Percentiles rank a stretch among this genome's conserved stretches.
phyloP scores from a whole-genome alignment of 2,329 filamentous ascomycete species.

The Shiraia bambusicola region DNA sequence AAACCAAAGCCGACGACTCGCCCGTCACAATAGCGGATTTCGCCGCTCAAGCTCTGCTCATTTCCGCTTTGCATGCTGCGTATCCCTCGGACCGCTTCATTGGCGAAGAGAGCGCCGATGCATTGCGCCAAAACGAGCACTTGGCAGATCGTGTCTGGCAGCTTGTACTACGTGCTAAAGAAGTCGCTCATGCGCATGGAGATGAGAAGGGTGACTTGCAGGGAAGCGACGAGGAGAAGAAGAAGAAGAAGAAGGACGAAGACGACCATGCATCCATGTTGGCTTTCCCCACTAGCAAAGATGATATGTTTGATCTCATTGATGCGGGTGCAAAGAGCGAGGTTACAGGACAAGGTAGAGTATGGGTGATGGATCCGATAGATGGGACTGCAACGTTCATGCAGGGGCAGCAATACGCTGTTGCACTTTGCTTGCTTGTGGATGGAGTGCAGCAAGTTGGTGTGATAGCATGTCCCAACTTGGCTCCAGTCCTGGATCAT shows the following conservation, averaged over 20 bases:
- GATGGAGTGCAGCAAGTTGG: constrained; percentile 59
- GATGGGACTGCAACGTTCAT: constrained; percentile 66
- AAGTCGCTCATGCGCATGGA: constrained; percentile 31
- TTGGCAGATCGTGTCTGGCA: constrained; percentile 59
- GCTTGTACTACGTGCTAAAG: constrained; percentile 47
- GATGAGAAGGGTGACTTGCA: constrained; percentile 27
- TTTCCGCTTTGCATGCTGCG: constrained; percentile 54
- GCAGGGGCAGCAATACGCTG: constrained; percentile 62
- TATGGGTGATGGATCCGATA: constrained; percentile 66
- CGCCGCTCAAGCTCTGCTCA: constrained; percentile 63
- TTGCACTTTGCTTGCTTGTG: constrained; percentile 60
- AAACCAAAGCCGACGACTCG: constrained; percentile 60
- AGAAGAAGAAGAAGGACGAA: constrained; percentile 9
- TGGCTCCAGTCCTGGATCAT: constrained; percentile 46
- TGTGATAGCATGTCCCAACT: constrained; percentile 64
- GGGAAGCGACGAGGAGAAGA: constrained; percentile 7
- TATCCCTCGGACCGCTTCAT: constrained; percentile 62
- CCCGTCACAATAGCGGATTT: constrained; percentile 67
- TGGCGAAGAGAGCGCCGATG: constrained; percentile 61
- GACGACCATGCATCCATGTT: constrained; percentile 10
- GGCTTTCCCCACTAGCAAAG: constrained; percentile 47
- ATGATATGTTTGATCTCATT: constrained; percentile 63
- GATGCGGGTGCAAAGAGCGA: constrained; percentile 59
- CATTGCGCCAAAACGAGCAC: constrained; percentile 51
- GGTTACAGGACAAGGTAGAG: constrained; percentile 48